Percentiles rank a stretch among this genome's conserved stretches.
Conservation (phyloP, 176 grass and related monocot species). For the Avena insularis region DNA sequence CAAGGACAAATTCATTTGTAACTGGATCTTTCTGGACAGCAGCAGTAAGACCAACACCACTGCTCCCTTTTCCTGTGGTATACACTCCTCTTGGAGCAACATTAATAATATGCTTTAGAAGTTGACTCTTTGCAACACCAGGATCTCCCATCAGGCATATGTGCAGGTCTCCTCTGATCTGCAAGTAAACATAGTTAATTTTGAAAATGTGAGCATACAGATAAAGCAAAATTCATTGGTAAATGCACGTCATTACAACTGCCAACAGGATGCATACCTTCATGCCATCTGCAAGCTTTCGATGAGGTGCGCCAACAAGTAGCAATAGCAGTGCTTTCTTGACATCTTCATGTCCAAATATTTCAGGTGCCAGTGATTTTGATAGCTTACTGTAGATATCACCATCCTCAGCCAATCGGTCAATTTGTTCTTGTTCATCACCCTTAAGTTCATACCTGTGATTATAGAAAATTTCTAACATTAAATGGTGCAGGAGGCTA, state of each 20-base stretch:
- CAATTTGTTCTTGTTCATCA: conserved; percentile 94
- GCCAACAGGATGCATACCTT: conserved; percentile 62
- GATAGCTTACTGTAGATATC: conserved; percentile 95
- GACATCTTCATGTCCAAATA: conserved; percentile 99
- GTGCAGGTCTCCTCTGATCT: conserved; percentile 99
- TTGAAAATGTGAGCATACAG: background rate
- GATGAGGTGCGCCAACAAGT: conserved; percentile 93
- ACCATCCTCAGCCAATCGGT: conserved; percentile 88
- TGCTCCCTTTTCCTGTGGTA: conserved; percentile 95
- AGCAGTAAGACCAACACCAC: conserved; percentile 97
- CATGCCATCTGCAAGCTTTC: conserved; percentile 96
- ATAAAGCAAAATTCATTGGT: background rate
- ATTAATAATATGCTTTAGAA: conserved; percentile 99
- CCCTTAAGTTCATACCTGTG: conserved; percentile 96
- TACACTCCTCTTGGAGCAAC: conserved; percentile 99
- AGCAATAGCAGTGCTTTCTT: conserved; percentile 94
- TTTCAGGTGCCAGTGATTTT: conserved; percentile 94
- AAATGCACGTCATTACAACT: conserved; percentile 2
- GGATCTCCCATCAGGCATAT: conserved; percentile 99
- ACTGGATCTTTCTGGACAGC: conserved; percentile 95
- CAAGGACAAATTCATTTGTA: conserved; percentile 98
- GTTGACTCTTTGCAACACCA: conserved; percentile 99
- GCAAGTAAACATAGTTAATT: conserved; percentile 21
- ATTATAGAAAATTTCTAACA: background rate
- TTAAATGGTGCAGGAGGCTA: conserved; percentile 32